Conservation (phyloP, 2,329 filamentous ascomycete species). For the Tolypocladium inflatum region DNA sequence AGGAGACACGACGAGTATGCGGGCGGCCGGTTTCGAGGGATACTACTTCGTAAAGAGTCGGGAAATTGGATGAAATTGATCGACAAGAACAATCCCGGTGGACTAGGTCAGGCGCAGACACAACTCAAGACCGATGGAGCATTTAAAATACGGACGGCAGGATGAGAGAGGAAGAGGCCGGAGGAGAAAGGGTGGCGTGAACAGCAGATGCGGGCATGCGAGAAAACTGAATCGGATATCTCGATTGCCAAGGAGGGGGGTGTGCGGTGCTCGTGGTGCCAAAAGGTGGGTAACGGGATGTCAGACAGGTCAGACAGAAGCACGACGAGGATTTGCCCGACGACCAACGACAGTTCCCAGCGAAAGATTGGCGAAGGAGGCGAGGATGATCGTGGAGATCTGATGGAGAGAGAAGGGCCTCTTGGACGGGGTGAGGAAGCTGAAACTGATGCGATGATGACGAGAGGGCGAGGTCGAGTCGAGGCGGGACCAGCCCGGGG, state of each 20-base stretch:
- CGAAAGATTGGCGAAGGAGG: background rate
- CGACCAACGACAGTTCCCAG: background rate
- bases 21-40: background rate
- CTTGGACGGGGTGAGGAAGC: background rate
- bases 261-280: background rate
- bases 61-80: background rate
- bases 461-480: background rate
- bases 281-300: background rate
- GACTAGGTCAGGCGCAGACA: background rate
- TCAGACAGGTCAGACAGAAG: background rate
- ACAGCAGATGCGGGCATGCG: background rate
- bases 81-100: background rate
- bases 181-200: background rate
- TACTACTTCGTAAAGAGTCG: background rate
- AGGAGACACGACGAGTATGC: background rate
- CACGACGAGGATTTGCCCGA: background rate
- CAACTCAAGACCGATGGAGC: background rate
- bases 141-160: background rate
- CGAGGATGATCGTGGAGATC: background rate
- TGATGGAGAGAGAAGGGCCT: background rate
- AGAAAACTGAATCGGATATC: slow-evolving; percentile 3
- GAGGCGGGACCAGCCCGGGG: background rate
- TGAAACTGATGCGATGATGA: background rate
- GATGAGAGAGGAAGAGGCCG: background rate
- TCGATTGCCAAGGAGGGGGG: slow-evolving; percentile 4